Conservation (phyloP, 352 stramenopile species). For the Pythium coloratum region DNA sequence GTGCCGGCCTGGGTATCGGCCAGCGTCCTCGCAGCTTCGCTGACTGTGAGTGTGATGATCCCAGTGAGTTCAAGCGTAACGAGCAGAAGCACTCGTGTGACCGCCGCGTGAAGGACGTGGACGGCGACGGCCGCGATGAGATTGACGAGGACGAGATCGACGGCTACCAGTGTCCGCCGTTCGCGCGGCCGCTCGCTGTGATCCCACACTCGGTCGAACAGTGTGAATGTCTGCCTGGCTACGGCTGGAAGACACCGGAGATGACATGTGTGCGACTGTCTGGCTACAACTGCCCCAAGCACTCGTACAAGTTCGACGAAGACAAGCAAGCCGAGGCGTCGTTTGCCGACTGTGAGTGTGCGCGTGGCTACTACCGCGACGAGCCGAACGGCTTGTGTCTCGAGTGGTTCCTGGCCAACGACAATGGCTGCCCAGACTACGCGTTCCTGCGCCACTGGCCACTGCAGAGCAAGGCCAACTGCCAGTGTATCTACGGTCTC, state of each 20-base stretch:
- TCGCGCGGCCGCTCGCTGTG: slow-evolving; percentile 50
- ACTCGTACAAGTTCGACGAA: slow-evolving; percentile 46
- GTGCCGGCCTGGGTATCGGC: slow-evolving; percentile 33
- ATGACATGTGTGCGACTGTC: slow-evolving; percentile 63
- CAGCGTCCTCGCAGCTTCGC: slow-evolving; percentile 59
- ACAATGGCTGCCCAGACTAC: slow-evolving; percentile 60
- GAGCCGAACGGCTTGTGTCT: slow-evolving; percentile 48
- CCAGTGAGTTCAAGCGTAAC: slow-evolving; percentile 49
- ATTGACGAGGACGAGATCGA: slow-evolving; percentile 17
- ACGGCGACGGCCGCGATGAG: slow-evolving; percentile 28
- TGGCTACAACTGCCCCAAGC: slow-evolving; percentile 58
- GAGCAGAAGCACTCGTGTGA: slow-evolving; percentile 59
- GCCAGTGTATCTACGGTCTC: slow-evolving; percentile 69
- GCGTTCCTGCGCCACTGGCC: slow-evolving; percentile 72
- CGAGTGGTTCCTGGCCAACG: slow-evolving; percentile 66
- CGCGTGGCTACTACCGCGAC: slow-evolving; percentile 70
- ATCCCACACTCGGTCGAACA: slow-evolving; percentile 70
- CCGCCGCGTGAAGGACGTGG: slow-evolving; percentile 21
- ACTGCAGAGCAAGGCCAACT: slow-evolving; percentile 72
- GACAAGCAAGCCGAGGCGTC: slow-evolving; percentile 38
- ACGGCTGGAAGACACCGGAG: slow-evolving; percentile 68
- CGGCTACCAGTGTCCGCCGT: slow-evolving; percentile 57
- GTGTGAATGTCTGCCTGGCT: slow-evolving; percentile 74
- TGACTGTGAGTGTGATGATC: slow-evolving; percentile 68
- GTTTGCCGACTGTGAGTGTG: slow-evolving; percentile 73